phyloP scores from a whole-genome alignment of 2,329 filamentous ascomycete species.

The Fusarium devonianum region DNA sequence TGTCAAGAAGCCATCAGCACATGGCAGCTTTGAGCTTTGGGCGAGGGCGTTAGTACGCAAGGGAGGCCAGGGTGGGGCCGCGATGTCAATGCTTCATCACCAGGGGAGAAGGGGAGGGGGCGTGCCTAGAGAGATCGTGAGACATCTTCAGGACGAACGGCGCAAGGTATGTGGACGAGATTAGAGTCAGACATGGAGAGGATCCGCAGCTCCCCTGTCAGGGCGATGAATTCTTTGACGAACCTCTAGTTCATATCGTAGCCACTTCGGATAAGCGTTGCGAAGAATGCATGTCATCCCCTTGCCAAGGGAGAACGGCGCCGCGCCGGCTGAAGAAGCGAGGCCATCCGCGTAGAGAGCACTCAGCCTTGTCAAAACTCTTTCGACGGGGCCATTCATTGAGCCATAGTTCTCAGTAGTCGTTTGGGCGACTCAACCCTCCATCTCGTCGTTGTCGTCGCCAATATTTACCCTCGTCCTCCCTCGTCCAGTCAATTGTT shows the following conservation, averaged over 20 bases:
- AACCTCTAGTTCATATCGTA: slow-evolving; percentile 31
- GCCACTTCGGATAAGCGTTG: slow-evolving; percentile 29
- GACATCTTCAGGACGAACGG: slow-evolving; percentile 34
- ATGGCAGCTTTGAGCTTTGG: slow-evolving; percentile 47
- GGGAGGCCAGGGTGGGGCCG: slow-evolving; percentile 46
- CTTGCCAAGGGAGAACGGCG: slow-evolving; percentile 41
- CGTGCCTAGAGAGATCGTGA: slow-evolving; percentile 32
- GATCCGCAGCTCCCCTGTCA: slow-evolving; percentile 36
- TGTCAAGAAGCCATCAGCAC: slow-evolving; percentile 43
- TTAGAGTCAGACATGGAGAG: slow-evolving; percentile 50
- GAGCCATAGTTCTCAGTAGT: slow-evolving; percentile 32
- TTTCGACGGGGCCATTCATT: slow-evolving; percentile 12
- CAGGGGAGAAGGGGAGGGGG: slow-evolving; percentile 31
- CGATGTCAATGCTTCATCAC: slow-evolving; percentile 40
- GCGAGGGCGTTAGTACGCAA: slow-evolving; percentile 49
- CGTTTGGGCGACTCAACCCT: slow-evolving; percentile 38
- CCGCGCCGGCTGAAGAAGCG: slow-evolving; percentile 12
- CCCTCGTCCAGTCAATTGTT: slow-evolving; percentile 83
- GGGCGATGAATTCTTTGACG: slow-evolving; percentile 42
- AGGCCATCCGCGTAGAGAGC: slow-evolving; percentile 26
- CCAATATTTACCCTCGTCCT: slow-evolving; percentile 89
- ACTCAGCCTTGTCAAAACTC: slow-evolving; percentile 37
- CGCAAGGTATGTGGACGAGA: slow-evolving; percentile 52
- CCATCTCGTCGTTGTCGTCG: slow-evolving; percentile 69
- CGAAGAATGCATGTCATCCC: slow-evolving; percentile 32